Evolutionary conservation across 768 basidiomycete genomes (phyloP).

Genomic region (Candolleomyces aberdarensis): DNA sequence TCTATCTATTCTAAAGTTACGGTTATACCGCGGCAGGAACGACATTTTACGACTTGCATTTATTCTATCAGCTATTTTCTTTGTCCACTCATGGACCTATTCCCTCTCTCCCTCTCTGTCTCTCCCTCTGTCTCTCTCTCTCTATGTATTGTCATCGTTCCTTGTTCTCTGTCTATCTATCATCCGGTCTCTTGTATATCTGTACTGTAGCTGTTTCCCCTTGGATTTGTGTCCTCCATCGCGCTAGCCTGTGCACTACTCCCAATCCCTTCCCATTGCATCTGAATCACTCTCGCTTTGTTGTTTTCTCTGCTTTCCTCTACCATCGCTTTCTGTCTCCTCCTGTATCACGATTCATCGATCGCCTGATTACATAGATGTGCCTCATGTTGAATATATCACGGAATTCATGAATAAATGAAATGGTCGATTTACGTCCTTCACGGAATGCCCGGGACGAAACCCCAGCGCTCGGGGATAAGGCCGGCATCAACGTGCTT

Average conservation of each 20-base stretch:
- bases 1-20: neutral
- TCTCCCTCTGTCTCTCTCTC: neutral
- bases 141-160: neutral
- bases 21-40: neutral
- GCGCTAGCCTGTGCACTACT: neutral
- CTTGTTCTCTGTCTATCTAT: neutral
- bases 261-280: neutral
- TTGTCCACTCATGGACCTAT: neutral
- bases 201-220: neutral
- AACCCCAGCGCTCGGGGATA: too few species aligned
- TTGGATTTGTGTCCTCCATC: neutral
- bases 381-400: too few species aligned
- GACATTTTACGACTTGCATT: constrained; percentile 1
- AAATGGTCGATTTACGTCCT: too few species aligned
- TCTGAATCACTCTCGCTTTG: neutral
- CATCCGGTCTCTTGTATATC: constrained; percentile 1
- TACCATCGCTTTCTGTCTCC: neutral
- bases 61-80: neutral
- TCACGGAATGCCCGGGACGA: too few species aligned
- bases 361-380: neutral
- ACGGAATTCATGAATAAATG: too few species aligned
- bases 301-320: neutral
- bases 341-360: neutral
- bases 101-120: neutral
- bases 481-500: too few species aligned